Percentiles rank a stretch among this genome's conserved stretches.
Conservation (phyloP, 78 protist genomes). For the Goniomonas avonlea region DNA sequence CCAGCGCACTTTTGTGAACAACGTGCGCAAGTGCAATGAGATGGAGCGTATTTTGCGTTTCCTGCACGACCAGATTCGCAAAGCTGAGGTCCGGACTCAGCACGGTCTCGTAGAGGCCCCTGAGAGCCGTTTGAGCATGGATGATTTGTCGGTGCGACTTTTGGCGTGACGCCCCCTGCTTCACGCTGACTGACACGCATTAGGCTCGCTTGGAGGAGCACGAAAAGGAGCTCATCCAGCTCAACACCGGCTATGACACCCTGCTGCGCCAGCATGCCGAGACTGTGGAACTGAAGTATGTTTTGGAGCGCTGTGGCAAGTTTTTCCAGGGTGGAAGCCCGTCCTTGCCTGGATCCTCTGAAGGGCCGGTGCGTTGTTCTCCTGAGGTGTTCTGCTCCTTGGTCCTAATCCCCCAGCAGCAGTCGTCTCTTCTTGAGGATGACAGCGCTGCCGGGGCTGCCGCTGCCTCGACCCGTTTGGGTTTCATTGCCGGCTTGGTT, state of each 20-base stretch:
- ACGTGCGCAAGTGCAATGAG: constrained; percentile 78
- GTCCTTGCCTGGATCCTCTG: too few relatives aligned
- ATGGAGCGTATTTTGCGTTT: constrained; percentile 76
- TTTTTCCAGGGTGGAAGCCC: constrained; percentile 69
- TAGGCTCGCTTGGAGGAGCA: neutral
- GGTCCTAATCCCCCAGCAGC: neutral
- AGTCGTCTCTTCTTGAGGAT: constrained; percentile 14
- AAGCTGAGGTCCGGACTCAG: neutral
- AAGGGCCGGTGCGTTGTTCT: too few relatives aligned
- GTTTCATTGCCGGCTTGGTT: constrained; percentile 6
- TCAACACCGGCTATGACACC: constrained; percentile 59
- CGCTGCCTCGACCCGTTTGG: neutral
- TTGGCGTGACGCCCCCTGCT: too few relatives aligned
- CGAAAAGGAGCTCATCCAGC: constrained; percentile 49
- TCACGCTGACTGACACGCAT: too few relatives aligned
- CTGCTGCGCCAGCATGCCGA: constrained; percentile 51
- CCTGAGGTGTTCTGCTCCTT: too few relatives aligned
- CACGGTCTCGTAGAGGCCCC: too few relatives aligned
- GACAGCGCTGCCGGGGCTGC: neutral
- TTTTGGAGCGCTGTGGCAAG: constrained; percentile 41
- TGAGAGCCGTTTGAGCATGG: too few relatives aligned
- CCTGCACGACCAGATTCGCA: neutral
- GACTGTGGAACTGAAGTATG: constrained; percentile 49
- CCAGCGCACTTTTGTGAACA: constrained; percentile 73
- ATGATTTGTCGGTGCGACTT: too few relatives aligned